Evolutionary conservation across 2,329 filamentous ascomycete genomes (phyloP).

Genomic region (Trichoderma oligosporum): DNA sequence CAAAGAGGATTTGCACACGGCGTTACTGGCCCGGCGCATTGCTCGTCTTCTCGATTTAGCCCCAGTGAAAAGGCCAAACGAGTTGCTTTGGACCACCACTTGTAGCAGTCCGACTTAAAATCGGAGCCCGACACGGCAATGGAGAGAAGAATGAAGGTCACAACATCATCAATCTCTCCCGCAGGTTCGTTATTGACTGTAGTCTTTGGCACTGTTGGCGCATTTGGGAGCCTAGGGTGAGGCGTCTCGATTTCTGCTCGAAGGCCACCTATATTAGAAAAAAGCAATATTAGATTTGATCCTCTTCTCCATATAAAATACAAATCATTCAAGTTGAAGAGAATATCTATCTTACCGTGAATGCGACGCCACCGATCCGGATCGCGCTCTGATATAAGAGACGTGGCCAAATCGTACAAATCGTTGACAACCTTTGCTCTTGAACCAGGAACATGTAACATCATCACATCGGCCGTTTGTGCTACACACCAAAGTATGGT

Average conservation of each 20-base stretch:
- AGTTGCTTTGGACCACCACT: constrained; percentile 45
- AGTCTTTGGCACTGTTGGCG: constrained; percentile 28
- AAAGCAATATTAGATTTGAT: not conserved
- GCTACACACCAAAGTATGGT: constrained; percentile 48
- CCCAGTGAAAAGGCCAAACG: constrained; percentile 38
- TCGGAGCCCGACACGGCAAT: constrained; percentile 46
- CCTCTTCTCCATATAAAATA: not conserved
- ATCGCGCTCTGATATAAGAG: constrained; percentile 34
- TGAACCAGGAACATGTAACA: constrained; percentile 40
- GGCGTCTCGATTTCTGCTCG: constrained; percentile 33
- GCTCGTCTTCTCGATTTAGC: constrained; percentile 39
- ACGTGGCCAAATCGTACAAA: constrained; percentile 36
- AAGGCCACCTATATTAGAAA: constrained; percentile 32
- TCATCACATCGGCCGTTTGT: constrained; percentile 44
- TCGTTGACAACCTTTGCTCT: constrained; percentile 39
- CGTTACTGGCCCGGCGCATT: constrained; percentile 28
- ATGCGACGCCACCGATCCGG: constrained; percentile 37
- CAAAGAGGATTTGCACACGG: constrained; percentile 33
- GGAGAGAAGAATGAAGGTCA: constrained; percentile 44
- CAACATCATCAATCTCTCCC: constrained; percentile 39
- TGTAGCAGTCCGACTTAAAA: constrained; percentile 46
- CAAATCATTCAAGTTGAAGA: not conserved
- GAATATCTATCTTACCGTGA: constrained; percentile 29
- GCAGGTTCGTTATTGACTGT: constrained; percentile 36
- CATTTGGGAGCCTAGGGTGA: constrained; percentile 25